These are phyloP conservation scores for Mercurialis annua DNA, from an alignment of 345 rosid species.

Conservation along the genomic window DNA sequence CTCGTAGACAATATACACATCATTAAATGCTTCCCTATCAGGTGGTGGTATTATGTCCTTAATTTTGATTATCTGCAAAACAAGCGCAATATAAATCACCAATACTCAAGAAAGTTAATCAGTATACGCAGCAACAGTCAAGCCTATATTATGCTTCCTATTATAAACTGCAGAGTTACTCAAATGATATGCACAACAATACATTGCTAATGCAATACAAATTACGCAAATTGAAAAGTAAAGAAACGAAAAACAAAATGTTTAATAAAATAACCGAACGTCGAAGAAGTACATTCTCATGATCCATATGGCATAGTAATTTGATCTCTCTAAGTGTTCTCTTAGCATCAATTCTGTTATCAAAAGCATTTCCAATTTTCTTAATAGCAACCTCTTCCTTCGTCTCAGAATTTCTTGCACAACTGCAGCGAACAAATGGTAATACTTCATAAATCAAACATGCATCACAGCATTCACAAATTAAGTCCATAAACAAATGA, in stretches of 20 bases:
- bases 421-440: neutral
- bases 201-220: neutral
- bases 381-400: constrained; percentile 29
- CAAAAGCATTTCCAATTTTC: constrained; percentile 44
- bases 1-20: constrained; percentile 26
- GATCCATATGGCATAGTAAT: constrained; percentile 84
- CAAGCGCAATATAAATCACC: constrained; percentile 1
- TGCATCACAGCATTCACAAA: neutral
- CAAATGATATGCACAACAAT: neutral
- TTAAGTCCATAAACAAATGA: neutral
- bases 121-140: neutral
- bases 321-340: constrained; percentile 95
- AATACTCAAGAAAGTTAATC: neutral
- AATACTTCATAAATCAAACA: neutral
- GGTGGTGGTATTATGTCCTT: constrained; percentile 28
- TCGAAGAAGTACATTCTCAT: constrained; percentile 58
- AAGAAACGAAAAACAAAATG: neutral
- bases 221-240: neutral
- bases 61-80: constrained; percentile 22
- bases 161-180: neutral
- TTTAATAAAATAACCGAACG: neutral
- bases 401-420: constrained; percentile 27
- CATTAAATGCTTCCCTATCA: constrained; percentile 14
- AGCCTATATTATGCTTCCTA: neutral
- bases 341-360: constrained; percentile 72